These are phyloP conservation scores for Coffea canephora DNA, from an alignment of 257 asterid genomes.

Conservation along the genomic window DNA sequence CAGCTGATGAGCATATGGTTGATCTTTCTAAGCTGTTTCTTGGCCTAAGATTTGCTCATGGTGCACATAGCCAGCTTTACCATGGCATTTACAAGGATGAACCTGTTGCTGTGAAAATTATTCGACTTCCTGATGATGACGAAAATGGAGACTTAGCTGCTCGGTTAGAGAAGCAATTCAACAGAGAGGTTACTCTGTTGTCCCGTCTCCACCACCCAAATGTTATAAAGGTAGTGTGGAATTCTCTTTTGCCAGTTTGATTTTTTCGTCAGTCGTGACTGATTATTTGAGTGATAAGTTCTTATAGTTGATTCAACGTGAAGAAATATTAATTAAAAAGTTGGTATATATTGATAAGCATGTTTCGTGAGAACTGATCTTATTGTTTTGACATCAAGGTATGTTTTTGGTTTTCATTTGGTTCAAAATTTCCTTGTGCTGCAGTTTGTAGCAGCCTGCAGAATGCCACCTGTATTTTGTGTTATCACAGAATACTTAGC, in stretches of 20 bases:
- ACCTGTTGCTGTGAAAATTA: constrained; percentile 45
- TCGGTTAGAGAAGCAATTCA: constrained; percentile 40
- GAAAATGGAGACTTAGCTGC: constrained; percentile 27
- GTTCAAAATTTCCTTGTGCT: constrained; percentile 6
- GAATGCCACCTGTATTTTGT: constrained; percentile 37
- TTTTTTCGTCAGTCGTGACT: not conserved
- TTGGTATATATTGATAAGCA: not conserved
- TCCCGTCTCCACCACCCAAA: constrained; percentile 44
- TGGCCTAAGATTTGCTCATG: constrained; percentile 43
- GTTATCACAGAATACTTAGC: constrained; percentile 38
- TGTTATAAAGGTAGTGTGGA: constrained; percentile 29
- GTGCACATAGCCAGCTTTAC: constrained; percentile 50
- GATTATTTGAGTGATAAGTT: not conserved
- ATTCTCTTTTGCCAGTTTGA: not conserved
- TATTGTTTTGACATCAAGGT: constrained; percentile 1
- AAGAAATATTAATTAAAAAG: not conserved
- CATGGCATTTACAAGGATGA: constrained; percentile 40
- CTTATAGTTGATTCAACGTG: not conserved
- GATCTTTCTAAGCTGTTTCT: constrained; percentile 43
- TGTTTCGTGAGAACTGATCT: not conserved
- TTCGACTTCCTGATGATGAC: constrained; percentile 37
- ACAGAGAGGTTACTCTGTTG: constrained; percentile 35
- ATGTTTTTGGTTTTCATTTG: constrained; percentile 1
- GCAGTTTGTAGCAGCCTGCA: constrained; percentile 46
- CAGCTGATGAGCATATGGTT: constrained; percentile 29